Evolutionary conservation across 805 yeast species (phyloP).

Genomic region (Saturnispora ahearnii): DNA sequence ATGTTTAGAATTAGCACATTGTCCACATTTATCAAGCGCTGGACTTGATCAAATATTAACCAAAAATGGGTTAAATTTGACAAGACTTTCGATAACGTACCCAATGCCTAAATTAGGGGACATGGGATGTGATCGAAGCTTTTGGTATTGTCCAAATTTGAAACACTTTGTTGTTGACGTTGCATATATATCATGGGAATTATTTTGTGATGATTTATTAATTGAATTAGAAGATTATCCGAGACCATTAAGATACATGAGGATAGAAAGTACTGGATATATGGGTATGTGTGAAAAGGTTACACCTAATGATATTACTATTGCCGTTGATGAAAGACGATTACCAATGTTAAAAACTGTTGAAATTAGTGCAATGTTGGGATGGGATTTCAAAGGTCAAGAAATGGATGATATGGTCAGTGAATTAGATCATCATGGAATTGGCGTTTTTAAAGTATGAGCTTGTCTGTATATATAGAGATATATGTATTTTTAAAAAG

Average conservation of each 20-base stretch:
- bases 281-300: constrained; percentile 75
- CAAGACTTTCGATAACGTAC: constrained; percentile 58
- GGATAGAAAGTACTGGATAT: constrained; percentile 78
- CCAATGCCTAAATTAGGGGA: constrained; percentile 79
- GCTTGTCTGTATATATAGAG: background rate
- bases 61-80: constrained; percentile 58
- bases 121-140: constrained; percentile 63
- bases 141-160: constrained; percentile 70
- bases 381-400: constrained; percentile 69
- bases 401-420: constrained; percentile 57
- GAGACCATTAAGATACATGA: constrained; percentile 49
- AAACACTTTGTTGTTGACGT: constrained; percentile 57
- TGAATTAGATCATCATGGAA: constrained; percentile 64
- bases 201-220: constrained; percentile 40
- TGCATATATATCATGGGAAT: constrained; percentile 58
- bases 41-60: constrained; percentile 55
- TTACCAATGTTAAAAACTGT: constrained; percentile 59
- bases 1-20: constrained; percentile 72
- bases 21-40: constrained; percentile 65
- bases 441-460: constrained; percentile 13
- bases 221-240: constrained; percentile 23
- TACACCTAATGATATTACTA: constrained; percentile 80
- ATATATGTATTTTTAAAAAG: background rate
- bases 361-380: constrained; percentile 64
- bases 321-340: constrained; percentile 73